Evolutionary conservation across 768 basidiomycete species (phyloP).

Genomic region (Sarcomyxa edulis): DNA sequence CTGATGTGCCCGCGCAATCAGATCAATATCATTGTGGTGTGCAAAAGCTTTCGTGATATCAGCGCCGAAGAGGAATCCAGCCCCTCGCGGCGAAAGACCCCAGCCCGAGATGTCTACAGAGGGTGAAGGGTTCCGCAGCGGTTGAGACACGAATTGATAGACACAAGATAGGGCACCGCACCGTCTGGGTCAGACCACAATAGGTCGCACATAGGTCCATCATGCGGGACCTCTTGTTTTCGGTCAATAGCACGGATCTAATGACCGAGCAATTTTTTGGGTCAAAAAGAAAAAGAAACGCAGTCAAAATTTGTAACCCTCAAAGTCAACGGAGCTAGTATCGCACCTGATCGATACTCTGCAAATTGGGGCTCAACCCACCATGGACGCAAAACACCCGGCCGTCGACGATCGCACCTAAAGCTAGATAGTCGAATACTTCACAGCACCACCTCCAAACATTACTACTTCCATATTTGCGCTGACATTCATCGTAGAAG

Average conservation of each 20-base stretch:
- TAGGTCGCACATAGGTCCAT: slow-evolving; percentile 97
- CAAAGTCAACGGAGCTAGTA: no score
- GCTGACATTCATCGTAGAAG: slow-evolving; percentile 93
- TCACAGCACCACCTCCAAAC: slow-evolving; percentile 99
- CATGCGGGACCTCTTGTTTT: slow-evolving; percentile 97
- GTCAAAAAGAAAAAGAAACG: slow-evolving; percentile 15
- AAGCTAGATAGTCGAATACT: slow-evolving; percentile 93
- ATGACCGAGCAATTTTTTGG: slow-evolving; percentile 9
- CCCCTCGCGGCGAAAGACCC: slow-evolving; percentile 97
- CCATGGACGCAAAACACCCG: slow-evolving; percentile 97
- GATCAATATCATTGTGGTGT: slow-evolving; percentile 87
- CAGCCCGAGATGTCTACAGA: slow-evolving; percentile 81
- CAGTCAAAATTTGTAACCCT: slow-evolving; percentile 1
- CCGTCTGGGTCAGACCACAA: slow-evolving; percentile 99
- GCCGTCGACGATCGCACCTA: slow-evolving; percentile 96
- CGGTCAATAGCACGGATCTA: slow-evolving; percentile 95
- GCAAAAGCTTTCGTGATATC: slow-evolving; percentile 89
- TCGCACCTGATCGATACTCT: slow-evolving; percentile 82
- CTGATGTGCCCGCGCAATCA: slow-evolving; percentile 96
- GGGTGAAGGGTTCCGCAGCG: not conserved
- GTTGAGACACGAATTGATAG: not conserved
- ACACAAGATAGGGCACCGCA: slow-evolving; percentile 25
- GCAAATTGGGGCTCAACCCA: slow-evolving; percentile 86
- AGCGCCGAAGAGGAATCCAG: slow-evolving; percentile 91
- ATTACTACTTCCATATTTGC: slow-evolving; percentile 90